These are phyloP conservation scores for Fusarium mexicanum DNA, from an alignment of 2,329 filamentous ascomycete genomes.

Conservation along the genomic window DNA sequence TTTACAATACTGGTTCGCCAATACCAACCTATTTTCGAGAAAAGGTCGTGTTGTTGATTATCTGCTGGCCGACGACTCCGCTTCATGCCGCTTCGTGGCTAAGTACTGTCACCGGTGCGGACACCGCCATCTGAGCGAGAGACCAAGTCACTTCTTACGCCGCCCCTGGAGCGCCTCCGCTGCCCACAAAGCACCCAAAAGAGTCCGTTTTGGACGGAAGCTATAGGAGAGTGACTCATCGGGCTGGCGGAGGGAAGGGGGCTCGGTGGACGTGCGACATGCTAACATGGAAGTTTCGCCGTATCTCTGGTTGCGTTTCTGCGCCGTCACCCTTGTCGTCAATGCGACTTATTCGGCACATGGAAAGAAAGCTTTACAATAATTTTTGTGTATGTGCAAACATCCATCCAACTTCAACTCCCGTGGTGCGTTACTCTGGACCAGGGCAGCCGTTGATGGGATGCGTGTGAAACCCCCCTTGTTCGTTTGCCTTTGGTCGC, in stretches of 20 bases:
- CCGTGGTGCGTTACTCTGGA: constrained; percentile 30
- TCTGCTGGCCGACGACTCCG: constrained; percentile 32
- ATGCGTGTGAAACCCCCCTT: constrained; percentile 27
- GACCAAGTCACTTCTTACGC: constrained; percentile 24
- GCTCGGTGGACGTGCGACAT: constrained; percentile 6
- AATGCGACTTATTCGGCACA: constrained; percentile 40
- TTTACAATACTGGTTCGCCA: constrained; percentile 21
- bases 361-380: constrained; percentile 22
- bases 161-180: constrained; percentile 30
- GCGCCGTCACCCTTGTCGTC: constrained; percentile 21
- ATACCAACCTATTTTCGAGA: constrained; percentile 5
- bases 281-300: constrained; percentile 16
- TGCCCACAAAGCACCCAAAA: constrained; percentile 29
- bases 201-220: constrained; percentile 21
- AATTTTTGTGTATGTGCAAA: constrained; percentile 21
- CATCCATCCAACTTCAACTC: constrained; percentile 31
- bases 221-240: constrained; percentile 37
- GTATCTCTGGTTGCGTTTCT: constrained; percentile 18
- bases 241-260: constrained; percentile 25
- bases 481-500: constrained; percentile 20
- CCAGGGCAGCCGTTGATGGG: constrained; percentile 1
- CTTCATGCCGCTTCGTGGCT: constrained; percentile 35
- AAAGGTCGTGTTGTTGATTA: constrained; percentile 25
- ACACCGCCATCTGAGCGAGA: constrained; percentile 31
- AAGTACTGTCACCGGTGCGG: constrained; percentile 35